Conservation (phyloP, 2,329 filamentous ascomycete genomes). For the Xylaria sp. region DNA sequence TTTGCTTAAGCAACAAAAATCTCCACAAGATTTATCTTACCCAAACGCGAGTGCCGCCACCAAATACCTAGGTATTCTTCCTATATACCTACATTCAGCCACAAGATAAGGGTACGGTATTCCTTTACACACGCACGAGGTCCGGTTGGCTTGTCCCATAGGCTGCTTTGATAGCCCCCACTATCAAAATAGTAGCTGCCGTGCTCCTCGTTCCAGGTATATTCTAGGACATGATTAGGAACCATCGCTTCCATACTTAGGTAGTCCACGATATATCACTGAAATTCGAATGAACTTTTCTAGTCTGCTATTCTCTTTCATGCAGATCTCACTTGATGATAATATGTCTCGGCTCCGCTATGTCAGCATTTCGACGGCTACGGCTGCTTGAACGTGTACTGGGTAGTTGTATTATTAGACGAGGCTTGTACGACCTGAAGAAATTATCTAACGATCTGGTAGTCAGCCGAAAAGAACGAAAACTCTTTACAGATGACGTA, state of each 20-base stretch:
- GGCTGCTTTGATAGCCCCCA: neutral
- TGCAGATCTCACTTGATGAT: neutral
- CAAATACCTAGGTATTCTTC: too few relatives aligned
- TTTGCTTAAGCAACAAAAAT: neutral
- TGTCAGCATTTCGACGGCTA: neutral
- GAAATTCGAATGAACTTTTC: neutral
- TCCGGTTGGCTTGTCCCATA: too few relatives aligned
- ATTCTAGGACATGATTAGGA: neutral
- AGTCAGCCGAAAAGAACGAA: neutral
- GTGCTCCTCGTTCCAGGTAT: neutral
- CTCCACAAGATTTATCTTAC: neutral
- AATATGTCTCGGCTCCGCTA: neutral
- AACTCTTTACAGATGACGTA: slow-evolving; percentile 26
- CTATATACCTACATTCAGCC: slow-evolving; percentile 2
- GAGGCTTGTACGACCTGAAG: neutral
- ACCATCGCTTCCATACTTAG: neutral
- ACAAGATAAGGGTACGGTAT: slow-evolving; percentile 5
- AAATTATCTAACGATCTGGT: too few relatives aligned
- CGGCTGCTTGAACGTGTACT: neutral
- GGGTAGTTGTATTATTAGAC: neutral
- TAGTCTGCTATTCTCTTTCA: neutral
- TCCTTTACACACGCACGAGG: neutral
- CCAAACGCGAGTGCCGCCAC: neutral
- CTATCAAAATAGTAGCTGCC: neutral
- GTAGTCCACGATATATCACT: neutral